Evolutionary conservation across 2,329 filamentous ascomycete species (phyloP).

Genomic region (Fusarium annulatum): DNA sequence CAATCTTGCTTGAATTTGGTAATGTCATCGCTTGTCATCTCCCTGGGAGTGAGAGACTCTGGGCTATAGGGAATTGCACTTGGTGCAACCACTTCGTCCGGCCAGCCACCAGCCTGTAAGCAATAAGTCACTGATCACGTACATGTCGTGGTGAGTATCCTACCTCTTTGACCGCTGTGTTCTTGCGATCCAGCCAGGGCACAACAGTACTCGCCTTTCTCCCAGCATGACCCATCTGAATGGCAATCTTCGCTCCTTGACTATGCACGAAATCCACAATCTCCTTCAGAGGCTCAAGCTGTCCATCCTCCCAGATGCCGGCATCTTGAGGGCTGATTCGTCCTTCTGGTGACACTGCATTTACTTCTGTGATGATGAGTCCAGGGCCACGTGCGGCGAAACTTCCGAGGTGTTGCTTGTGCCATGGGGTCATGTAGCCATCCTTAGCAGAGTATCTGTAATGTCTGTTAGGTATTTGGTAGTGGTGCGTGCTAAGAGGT

Average conservation of each 20-base stretch:
- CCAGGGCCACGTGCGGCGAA: slow-evolving; percentile 60
- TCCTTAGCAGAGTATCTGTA: slow-evolving; percentile 50
- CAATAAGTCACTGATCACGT: neutral
- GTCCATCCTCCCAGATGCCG: slow-evolving; percentile 77
- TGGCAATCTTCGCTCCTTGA: slow-evolving; percentile 72
- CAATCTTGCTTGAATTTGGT: slow-evolving; percentile 39
- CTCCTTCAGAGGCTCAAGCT: slow-evolving; percentile 68
- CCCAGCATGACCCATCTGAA: slow-evolving; percentile 78
- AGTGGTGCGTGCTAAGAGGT: neutral
- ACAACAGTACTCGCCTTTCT: slow-evolving; percentile 59
- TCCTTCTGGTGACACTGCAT: slow-evolving; percentile 72
- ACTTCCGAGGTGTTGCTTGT: slow-evolving; percentile 54
- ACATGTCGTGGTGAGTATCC: too few relatives aligned
- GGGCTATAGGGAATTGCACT: slow-evolving; percentile 38
- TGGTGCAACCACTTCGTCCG: slow-evolving; percentile 39
- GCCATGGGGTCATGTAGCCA: slow-evolving; percentile 57
- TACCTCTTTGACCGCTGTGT: slow-evolving; percentile 40
- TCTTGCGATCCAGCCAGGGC: slow-evolving; percentile 43
- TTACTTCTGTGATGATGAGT: slow-evolving; percentile 74
- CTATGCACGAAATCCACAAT: slow-evolving; percentile 71
- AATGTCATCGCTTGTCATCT: slow-evolving; percentile 41
- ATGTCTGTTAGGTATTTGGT: neutral
- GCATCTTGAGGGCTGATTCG: slow-evolving; percentile 77
- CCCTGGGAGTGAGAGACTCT: slow-evolving; percentile 35
- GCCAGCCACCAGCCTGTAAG: slow-evolving; percentile 39